Percentiles rank a stretch among this genome's conserved stretches.
These are phyloP conservation scores for Byssothecium circinans DNA, from an alignment of 2,329 filamentous ascomycete genomes.

Conservation along the genomic window DNA sequence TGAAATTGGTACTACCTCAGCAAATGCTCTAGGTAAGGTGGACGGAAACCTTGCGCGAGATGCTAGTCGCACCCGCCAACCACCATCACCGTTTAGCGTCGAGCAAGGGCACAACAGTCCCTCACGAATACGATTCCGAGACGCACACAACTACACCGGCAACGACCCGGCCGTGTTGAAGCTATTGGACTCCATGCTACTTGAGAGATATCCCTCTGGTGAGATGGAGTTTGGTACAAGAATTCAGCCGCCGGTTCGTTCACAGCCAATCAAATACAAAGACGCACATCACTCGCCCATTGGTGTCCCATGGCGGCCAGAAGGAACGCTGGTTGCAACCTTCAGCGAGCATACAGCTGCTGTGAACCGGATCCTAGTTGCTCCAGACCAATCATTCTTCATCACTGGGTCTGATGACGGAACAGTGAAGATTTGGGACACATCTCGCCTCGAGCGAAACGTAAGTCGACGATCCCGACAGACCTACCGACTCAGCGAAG, in stretches of 20 bases:
- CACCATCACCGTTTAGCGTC: conserved; percentile 32
- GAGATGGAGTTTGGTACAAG: conserved; percentile 74
- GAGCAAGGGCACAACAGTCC: conserved; percentile 35
- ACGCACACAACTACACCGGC: conserved; percentile 82
- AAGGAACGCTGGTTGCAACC: conserved; percentile 80
- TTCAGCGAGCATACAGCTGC: conserved; percentile 85
- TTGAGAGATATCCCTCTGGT: conserved; percentile 63
- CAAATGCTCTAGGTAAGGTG: conserved; percentile 66
- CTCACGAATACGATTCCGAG: conserved; percentile 54
- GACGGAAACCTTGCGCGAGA: conserved; percentile 52
- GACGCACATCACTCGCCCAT: conserved; percentile 52
- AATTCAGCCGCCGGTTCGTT: conserved; percentile 67
- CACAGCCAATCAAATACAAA: conserved; percentile 56
- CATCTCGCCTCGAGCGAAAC: conserved; percentile 84
- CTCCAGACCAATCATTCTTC: conserved; percentile 93
- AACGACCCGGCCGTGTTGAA: conserved; percentile 66
- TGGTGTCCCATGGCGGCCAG: conserved; percentile 76
- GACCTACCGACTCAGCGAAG: conserved; percentile 74
- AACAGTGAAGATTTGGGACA: conserved; percentile 90
- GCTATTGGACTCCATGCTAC: conserved; percentile 81
- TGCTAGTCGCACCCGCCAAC: conserved; percentile 30
- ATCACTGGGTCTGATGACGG: conserved; percentile 92
- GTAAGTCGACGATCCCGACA: conserved; percentile 84
- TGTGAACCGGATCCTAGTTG: conserved; percentile 77
- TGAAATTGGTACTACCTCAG: conserved; percentile 65